phyloP scores from a whole-genome alignment of 495 filamentous ascomycete species.

The Hyaloscypha variabilis region DNA sequence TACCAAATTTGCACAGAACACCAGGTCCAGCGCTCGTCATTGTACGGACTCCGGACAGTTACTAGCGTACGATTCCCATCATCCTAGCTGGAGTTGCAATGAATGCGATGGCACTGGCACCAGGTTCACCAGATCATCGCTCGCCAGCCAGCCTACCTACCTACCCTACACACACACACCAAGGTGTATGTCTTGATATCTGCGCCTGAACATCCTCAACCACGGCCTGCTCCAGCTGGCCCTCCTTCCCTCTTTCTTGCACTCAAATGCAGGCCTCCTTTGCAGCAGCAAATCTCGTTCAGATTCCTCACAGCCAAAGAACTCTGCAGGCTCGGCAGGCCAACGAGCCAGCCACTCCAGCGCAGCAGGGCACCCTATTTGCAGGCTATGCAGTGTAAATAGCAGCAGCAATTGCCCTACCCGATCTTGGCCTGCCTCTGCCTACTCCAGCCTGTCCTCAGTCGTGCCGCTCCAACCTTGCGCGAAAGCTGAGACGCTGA shows the following conservation, averaged over 20 bases:
- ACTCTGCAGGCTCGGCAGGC: background rate
- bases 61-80: background rate
- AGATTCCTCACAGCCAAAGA: background rate
- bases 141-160: background rate
- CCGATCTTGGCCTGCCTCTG: slow-evolving; percentile 11
- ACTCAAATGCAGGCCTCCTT: background rate
- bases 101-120: background rate
- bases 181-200: background rate
- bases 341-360: slow-evolving; percentile 9
- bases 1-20: slow-evolving; percentile 3
- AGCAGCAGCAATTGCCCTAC: slow-evolving; percentile 4
- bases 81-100: background rate
- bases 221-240: no score
- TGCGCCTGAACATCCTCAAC: background rate
- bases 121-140: background rate
- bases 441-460: slow-evolving; percentile 3
- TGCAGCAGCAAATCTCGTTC: background rate
- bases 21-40: background rate
- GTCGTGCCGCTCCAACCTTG: background rate
- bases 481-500: slow-evolving; percentile 20
- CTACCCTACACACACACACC: background rate
- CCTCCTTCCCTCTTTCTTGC: background rate
- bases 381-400: slow-evolving; percentile 21
- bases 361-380: slow-evolving; percentile 11
- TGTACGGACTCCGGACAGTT: background rate